phyloP scores from a whole-genome alignment of 225 moss, liverwort and hornwort genomes.

The Bryum argenteum region DNA sequence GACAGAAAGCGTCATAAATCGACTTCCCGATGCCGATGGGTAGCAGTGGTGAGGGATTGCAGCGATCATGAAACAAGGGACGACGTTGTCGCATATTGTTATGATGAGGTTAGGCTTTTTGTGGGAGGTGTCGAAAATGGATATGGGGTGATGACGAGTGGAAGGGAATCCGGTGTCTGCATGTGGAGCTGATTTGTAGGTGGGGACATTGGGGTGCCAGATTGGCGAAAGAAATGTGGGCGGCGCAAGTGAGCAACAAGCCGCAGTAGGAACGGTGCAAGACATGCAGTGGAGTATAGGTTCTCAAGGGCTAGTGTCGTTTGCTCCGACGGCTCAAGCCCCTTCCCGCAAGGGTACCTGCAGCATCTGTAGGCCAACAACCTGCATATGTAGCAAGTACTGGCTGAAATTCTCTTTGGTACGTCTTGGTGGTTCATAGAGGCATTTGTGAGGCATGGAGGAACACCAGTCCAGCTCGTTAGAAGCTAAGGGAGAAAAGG shows the following conservation, averaged over 20 bases:
- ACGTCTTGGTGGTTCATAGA: slow-evolving; percentile 4
- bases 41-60: not conserved
- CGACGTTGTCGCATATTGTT: not conserved
- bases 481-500: not conserved
- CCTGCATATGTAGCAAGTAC: slow-evolving; percentile 63
- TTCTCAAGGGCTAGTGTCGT: slow-evolving; percentile 49
- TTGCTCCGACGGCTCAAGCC: slow-evolving; percentile 36
- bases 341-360: slow-evolving; percentile 48
- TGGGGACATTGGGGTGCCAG: slow-evolving; percentile 23
- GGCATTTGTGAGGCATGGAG: not conserved
- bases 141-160: not conserved
- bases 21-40: not conserved
- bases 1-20: not conserved
- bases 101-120: not conserved
- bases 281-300: slow-evolving; percentile 40
- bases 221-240: slow-evolving; percentile 35
- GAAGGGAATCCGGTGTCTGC: not conserved
- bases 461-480: not conserved
- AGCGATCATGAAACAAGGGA: not conserved
- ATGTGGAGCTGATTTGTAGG: slow-evolving; percentile 11
- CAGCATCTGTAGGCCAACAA: slow-evolving; percentile 50
- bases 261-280: slow-evolving; percentile 35
- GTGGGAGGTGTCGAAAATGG: not conserved
- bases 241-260: slow-evolving; percentile 42
- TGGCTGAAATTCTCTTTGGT: not conserved